Conservation (phyloP, 225 moss, liverwort and hornwort genomes). For the Sphagnum tenellum region DNA sequence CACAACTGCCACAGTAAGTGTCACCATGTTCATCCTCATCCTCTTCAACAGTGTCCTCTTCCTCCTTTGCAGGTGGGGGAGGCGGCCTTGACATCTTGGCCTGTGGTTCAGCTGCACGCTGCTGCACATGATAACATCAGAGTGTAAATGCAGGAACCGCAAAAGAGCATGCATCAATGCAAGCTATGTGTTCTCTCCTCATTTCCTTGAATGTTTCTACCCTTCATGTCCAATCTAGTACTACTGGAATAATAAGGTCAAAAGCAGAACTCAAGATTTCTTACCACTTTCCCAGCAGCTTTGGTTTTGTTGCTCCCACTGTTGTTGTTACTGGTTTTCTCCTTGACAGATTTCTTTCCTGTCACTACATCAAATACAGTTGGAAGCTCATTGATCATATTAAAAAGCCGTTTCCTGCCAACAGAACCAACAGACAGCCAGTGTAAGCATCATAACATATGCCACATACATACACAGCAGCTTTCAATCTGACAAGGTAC, state of each 20-base stretch:
- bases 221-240: no score
- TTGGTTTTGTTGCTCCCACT: constrained; percentile 11
- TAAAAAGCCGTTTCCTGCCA: constrained; percentile 14
- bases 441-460: not conserved
- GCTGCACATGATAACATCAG: constrained; percentile 1
- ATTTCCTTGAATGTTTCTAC: no score
- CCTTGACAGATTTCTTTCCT: constrained; percentile 13
- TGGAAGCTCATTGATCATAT: constrained; percentile 19
- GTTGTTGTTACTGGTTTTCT: constrained; percentile 12
- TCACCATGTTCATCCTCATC: constrained; percentile 14
- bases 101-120: constrained; percentile 9
- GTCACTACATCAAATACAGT: constrained; percentile 23
- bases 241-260: no score
- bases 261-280: not conserved
- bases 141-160: not conserved
- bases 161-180: not conserved
- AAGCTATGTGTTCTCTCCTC: not conserved
- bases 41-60: constrained; percentile 11
- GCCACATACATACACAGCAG: no score
- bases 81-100: constrained; percentile 4
- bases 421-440: not conserved
- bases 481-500: no score
- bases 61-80: constrained; percentile 10
- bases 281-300: constrained; percentile 12
- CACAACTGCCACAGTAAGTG: constrained; percentile 13